phyloP scores from a whole-genome alignment of 2,329 filamentous ascomycete species.

The Mycosphaerella sp. region DNA sequence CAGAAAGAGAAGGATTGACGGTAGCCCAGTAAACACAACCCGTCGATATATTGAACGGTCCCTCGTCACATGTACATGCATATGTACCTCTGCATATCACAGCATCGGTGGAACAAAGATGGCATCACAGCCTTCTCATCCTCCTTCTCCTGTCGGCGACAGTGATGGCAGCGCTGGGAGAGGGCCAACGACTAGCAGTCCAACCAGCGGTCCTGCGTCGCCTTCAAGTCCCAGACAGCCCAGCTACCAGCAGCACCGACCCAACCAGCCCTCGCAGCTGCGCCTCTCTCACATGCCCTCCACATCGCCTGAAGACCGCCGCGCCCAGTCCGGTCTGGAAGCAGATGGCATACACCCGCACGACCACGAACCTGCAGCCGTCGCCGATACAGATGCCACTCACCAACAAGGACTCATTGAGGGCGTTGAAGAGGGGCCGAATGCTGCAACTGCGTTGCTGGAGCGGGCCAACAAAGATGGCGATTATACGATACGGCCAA shows the following conservation, averaged over 20 bases:
- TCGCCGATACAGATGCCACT: constrained; percentile 20
- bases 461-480: constrained; percentile 27
- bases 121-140: neutral
- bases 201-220: constrained; percentile 5
- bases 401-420: constrained; percentile 20
- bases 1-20: too few relatives aligned
- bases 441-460: constrained; percentile 36
- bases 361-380: constrained; percentile 31
- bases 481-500: constrained; percentile 60
- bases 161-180: neutral
- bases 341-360: constrained; percentile 31
- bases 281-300: constrained; percentile 41
- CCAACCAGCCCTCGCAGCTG: constrained; percentile 31
- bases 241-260: constrained; percentile 24
- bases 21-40: too few relatives aligned
- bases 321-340: constrained; percentile 21
- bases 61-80: neutral
- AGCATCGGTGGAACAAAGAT: neutral
- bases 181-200: constrained; percentile 9
- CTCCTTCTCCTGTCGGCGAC: neutral
- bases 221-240: constrained; percentile 2
- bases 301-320: constrained; percentile 39
- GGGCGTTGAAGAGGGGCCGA: constrained; percentile 29
- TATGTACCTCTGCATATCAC: neutral
- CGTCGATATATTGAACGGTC: too few relatives aligned